These are phyloP conservation scores for Phaeoacremonium minimum DNA, from an alignment of 2,329 filamentous ascomycete species.

Conservation along the genomic window DNA sequence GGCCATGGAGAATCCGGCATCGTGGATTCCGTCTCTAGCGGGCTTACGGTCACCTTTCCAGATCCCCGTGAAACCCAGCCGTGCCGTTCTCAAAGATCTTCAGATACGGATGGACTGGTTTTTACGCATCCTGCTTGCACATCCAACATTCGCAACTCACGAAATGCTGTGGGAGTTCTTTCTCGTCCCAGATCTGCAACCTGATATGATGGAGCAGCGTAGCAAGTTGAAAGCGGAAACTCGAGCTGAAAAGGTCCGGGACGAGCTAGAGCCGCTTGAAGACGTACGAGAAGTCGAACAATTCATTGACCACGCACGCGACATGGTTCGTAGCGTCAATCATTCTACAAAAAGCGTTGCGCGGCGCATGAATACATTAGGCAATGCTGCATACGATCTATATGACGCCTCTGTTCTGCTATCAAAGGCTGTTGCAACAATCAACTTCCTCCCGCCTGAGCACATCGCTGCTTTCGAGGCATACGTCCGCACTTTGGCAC, in stretches of 20 bases:
- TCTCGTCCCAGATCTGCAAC: slow-evolving; percentile 87
- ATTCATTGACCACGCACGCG: slow-evolving; percentile 85
- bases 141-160: slow-evolving; percentile 91
- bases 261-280: slow-evolving; percentile 82
- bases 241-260: slow-evolving; percentile 76
- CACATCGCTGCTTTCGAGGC: slow-evolving; percentile 69
- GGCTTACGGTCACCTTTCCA: slow-evolving; percentile 85
- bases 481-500: slow-evolving; percentile 63
- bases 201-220: slow-evolving; percentile 83
- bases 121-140: slow-evolving; percentile 76
- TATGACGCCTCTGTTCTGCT: slow-evolving; percentile 59
- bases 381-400: slow-evolving; percentile 64
- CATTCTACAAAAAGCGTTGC: slow-evolving; percentile 79
- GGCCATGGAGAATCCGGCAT: slow-evolving; percentile 85
- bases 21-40: slow-evolving; percentile 80
- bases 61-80: slow-evolving; percentile 85
- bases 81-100: slow-evolving; percentile 80
- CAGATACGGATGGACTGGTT: slow-evolving; percentile 86
- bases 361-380: slow-evolving; percentile 70
- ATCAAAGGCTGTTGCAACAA: slow-evolving; percentile 44
- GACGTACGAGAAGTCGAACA: slow-evolving; percentile 87
- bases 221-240: slow-evolving; percentile 83
- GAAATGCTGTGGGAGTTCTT: slow-evolving; percentile 99
- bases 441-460: slow-evolving; percentile 63
- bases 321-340: slow-evolving; percentile 82